These are phyloP conservation scores for Fraxinus xanthoxyloides DNA, from an alignment of 305 asterid species.

Conservation along the genomic window DNA sequence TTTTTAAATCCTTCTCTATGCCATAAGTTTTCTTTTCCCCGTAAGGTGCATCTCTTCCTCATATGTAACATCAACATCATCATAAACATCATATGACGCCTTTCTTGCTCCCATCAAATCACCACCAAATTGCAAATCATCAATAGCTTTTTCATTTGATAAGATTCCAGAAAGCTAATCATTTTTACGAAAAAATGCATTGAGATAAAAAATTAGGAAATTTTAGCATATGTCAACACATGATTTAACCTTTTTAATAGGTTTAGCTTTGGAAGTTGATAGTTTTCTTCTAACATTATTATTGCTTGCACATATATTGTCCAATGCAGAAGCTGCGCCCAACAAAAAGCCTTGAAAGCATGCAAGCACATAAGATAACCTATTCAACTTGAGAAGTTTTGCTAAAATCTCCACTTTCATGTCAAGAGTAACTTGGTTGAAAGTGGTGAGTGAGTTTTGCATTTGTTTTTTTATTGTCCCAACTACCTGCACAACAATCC, in stretches of 20 bases:
- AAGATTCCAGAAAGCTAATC: slow-evolving; percentile 19
- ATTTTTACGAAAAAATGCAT: slow-evolving; percentile 50
- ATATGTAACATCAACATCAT: too few species aligned
- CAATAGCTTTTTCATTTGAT: slow-evolving; percentile 19
- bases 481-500: slow-evolving; percentile 41
- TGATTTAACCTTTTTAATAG: slow-evolving; percentile 38
- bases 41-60: too few species aligned
- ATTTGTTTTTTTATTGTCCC: slow-evolving; percentile 45
- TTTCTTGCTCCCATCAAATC: too few species aligned
- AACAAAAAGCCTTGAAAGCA: slow-evolving; percentile 69
- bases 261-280: slow-evolving; percentile 37
- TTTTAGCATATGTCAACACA: slow-evolving; percentile 45
- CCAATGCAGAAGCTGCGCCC: slow-evolving; percentile 61
- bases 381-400: slow-evolving; percentile 40
- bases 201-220: slow-evolving; percentile 34
- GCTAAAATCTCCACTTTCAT: slow-evolving; percentile 33
- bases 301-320: slow-evolving; percentile 27
- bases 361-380: slow-evolving; percentile 50
- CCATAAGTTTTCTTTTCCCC: too few species aligned
- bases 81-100: too few species aligned
- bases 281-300: slow-evolving; percentile 32
- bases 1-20: too few species aligned
- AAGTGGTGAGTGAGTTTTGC: slow-evolving; percentile 33
- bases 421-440: slow-evolving; percentile 28
- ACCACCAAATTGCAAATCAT: too few species aligned